phyloP scores from a whole-genome alignment of 352 stramenopile species.

The Pythium phragmitis region DNA sequence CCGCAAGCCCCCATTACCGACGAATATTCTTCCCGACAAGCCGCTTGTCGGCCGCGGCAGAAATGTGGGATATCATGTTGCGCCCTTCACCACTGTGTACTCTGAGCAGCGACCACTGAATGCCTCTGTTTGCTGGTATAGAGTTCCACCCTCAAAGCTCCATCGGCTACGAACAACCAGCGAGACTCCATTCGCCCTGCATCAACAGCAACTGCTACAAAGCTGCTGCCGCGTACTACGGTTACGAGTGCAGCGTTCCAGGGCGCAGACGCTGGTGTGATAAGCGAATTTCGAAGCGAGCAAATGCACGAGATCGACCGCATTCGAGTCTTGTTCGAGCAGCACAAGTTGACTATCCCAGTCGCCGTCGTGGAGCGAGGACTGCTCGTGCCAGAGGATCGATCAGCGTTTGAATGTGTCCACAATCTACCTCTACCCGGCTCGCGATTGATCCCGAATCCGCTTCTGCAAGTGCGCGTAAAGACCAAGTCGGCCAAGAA shows the following conservation, averaged over 20 bases:
- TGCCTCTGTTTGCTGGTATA: background rate
- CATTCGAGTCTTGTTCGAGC: constrained; percentile 59
- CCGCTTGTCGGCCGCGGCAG: background rate
- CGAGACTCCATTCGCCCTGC: background rate
- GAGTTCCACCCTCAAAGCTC: background rate
- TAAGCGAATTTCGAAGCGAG: constrained; percentile 54
- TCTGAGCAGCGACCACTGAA: background rate
- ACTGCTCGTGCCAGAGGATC: constrained; percentile 62
- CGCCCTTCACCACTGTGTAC: background rate
- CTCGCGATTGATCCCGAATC: constrained; percentile 45
- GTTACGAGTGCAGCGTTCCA: too few relatives aligned
- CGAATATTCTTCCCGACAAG: constrained; percentile 18
- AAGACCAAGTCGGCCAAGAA: constrained; percentile 37
- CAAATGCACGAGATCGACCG: constrained; percentile 66
- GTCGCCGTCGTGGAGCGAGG: constrained; percentile 45
- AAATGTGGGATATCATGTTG: background rate
- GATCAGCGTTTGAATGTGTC: constrained; percentile 43
- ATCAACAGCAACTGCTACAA: background rate
- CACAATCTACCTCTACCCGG: constrained; percentile 52
- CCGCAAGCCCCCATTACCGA: constrained; percentile 21
- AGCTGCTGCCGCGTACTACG: background rate
- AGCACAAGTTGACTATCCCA: constrained; percentile 45
- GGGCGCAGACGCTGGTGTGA: background rate
- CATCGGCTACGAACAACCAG: background rate
- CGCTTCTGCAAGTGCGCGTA: constrained; percentile 34